Conservation (phyloP, 352 stramenopile species). For the Discostella stelligera region DNA sequence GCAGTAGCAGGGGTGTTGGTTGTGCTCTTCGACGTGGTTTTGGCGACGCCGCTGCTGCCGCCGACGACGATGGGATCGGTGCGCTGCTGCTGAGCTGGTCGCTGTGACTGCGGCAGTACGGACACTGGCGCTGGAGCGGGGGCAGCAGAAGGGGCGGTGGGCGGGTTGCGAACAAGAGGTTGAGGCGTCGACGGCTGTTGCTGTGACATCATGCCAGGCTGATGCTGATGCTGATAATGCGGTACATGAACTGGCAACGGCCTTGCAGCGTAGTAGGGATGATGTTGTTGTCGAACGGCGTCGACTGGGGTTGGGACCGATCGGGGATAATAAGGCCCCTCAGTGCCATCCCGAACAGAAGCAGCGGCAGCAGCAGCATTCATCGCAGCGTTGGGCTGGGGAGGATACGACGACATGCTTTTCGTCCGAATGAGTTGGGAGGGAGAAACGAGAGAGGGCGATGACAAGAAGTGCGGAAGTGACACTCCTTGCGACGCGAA, state of each 20-base stretch:
- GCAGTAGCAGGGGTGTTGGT: conserved; percentile 2
- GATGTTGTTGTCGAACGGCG: neutral
- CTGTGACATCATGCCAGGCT: neutral
- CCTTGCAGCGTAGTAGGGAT: neutral
- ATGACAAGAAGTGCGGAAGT: neutral
- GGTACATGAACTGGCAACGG: neutral
- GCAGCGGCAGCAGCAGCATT: no score
- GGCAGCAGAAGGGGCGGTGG: neutral
- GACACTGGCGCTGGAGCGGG: neutral
- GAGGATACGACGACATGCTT: neutral
- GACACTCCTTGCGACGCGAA: no score
- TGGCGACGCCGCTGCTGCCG: neutral
- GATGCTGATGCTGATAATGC: no score
- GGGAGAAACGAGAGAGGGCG: neutral
- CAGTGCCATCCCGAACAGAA: no score
- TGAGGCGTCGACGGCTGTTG: neutral
- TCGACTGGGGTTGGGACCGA: neutral
- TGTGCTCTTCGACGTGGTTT: neutral
- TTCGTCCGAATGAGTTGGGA: neutral
- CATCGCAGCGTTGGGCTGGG: no score
- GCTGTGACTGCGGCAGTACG: neutral
- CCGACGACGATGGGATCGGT: conserved; percentile 27
- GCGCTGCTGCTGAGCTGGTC: conserved; percentile 8
- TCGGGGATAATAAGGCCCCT: neutral
- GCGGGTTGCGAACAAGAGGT: neutral